Percentiles rank a stretch among this genome's conserved stretches.
These are phyloP conservation scores for Xylaria sp. DNA, from an alignment of 2,329 filamentous ascomycete species.

Conservation along the genomic window DNA sequence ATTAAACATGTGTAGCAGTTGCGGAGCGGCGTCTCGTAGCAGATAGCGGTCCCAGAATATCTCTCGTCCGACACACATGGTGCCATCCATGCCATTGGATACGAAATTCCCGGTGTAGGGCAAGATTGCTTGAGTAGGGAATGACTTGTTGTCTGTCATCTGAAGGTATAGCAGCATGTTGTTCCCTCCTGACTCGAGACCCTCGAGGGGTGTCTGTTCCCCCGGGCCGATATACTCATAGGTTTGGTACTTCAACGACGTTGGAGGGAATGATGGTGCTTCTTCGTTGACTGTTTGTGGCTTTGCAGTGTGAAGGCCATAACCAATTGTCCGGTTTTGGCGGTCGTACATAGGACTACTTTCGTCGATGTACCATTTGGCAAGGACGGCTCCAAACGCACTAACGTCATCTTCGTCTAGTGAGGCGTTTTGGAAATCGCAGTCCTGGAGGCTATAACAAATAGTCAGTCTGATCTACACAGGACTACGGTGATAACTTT, in stretches of 20 bases:
- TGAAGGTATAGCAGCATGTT: not conserved
- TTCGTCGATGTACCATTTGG: not conserved
- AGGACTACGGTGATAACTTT: no score
- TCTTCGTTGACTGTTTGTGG: not conserved
- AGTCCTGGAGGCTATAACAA: not conserved
- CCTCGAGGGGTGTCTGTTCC: not conserved
- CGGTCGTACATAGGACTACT: not conserved
- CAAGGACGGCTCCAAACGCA: not conserved
- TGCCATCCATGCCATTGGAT: not conserved
- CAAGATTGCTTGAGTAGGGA: not conserved
- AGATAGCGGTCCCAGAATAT: not conserved
- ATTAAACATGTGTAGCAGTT: not conserved
- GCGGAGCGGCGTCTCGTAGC: not conserved
- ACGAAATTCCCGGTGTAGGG: not conserved
- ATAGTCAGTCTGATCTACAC: no score
- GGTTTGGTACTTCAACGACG: not conserved
- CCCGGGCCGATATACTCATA: not conserved
- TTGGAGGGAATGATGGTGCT: not conserved
- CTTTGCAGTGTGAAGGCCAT: not conserved
- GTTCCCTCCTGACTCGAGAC: not conserved
- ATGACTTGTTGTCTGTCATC: not conserved
- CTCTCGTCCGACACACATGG: not conserved
- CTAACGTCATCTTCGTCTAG: not conserved
- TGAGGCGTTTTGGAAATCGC: not conserved
- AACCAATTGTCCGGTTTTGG: not conserved